Evolutionary conservation across 176 grass and related monocot species (phyloP).

Genomic region (Juncus effusus): DNA sequence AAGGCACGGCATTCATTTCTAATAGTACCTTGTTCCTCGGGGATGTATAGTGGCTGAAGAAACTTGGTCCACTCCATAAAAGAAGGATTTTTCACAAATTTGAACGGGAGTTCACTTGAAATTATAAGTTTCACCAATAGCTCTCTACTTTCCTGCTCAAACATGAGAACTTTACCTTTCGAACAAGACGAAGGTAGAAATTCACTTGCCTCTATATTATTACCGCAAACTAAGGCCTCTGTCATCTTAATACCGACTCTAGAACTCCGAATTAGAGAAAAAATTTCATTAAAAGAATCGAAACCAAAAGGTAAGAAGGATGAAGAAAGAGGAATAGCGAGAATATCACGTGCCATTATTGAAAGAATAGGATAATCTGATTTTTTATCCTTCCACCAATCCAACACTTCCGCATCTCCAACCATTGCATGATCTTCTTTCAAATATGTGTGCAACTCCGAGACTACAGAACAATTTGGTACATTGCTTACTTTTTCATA

Average conservation of each 20-base stretch:
- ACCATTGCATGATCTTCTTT: not conserved
- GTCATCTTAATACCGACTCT: not conserved
- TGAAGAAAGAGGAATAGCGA: conserved; percentile 10
- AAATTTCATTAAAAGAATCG: not conserved
- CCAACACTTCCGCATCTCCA: not conserved
- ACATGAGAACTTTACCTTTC: not conserved
- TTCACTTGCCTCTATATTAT: not conserved
- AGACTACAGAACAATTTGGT: not conserved
- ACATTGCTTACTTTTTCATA: not conserved
- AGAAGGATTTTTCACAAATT: not conserved
- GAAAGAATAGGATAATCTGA: conserved; percentile 10
- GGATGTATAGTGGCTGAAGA: conserved; percentile 2
- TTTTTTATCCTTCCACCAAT: conserved; percentile 15
- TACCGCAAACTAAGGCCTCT: not conserved
- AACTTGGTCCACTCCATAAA: not conserved
- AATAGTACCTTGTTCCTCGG: not conserved
- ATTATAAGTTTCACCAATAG: not conserved
- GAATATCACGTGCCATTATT: conserved; percentile 16
- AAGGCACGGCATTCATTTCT: not conserved
- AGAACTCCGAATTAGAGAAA: not conserved
- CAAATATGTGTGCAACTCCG: not conserved
- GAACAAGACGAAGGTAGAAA: not conserved
- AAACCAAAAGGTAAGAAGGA: not conserved
- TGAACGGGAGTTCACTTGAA: not conserved
- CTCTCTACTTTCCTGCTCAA: not conserved